These are phyloP conservation scores for Athelia sp. DNA, from an alignment of 1,284 basidiomycete species.

Conservation along the genomic window DNA sequence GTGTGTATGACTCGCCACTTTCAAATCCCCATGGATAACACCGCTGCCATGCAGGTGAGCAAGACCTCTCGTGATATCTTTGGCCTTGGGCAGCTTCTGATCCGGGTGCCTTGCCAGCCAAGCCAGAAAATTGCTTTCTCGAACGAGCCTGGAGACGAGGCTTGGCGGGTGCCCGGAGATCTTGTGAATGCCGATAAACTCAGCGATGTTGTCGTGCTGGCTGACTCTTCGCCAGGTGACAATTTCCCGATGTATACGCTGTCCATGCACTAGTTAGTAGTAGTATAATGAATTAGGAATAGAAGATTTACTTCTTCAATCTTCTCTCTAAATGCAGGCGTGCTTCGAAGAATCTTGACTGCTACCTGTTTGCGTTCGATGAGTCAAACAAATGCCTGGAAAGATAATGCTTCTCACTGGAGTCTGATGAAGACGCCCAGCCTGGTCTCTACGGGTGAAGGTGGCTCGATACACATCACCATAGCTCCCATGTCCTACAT, in stretches of 20 bases:
- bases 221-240: not conserved
- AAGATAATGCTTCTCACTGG: too few species aligned
- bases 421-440: too few species aligned
- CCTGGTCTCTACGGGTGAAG: too few species aligned
- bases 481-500: too few species aligned
- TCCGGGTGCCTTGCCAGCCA: not conserved
- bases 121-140: not conserved
- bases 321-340: too few species aligned
- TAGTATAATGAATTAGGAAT: too few species aligned
- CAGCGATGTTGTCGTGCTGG: not conserved
- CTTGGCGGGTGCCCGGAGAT: not conserved
- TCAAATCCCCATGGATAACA: constrained; percentile 18
- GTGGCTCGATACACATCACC: too few species aligned
- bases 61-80: constrained; percentile 1
- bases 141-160: not conserved
- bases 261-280: not conserved
- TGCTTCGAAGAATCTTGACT: not conserved
- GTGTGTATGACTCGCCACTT: not conserved
- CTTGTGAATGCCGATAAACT: not conserved
- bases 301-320: too few species aligned
- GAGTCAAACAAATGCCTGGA: too few species aligned
- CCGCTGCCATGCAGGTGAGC: not conserved
- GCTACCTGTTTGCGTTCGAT: not conserved
- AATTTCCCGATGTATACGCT: not conserved
- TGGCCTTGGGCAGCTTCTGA: not conserved